Evolutionary conservation across 2,329 filamentous ascomycete species (phyloP).

Genomic region (Colletotrichum endophyticum): DNA sequence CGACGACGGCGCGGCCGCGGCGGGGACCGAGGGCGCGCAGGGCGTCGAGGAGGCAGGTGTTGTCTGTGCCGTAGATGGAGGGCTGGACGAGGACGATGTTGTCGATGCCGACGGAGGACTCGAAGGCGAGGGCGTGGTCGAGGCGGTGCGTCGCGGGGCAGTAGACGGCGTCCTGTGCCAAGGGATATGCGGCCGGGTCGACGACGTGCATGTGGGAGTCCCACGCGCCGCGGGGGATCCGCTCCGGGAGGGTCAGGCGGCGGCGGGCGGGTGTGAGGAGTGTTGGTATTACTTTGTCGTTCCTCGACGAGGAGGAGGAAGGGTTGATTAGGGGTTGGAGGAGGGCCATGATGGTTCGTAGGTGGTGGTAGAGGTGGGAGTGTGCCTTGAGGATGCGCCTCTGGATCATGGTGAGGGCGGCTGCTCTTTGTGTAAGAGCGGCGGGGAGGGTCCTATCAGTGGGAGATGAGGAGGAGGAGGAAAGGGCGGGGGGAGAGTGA

Average conservation of each 20-base stretch:
- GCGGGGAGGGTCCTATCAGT: background rate
- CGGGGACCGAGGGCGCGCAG: slow-evolving; percentile 52
- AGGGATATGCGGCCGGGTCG: slow-evolving; percentile 54
- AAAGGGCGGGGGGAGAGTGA: background rate
- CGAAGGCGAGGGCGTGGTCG: slow-evolving; percentile 55
- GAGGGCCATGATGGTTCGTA: slow-evolving; percentile 12
- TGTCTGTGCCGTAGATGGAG: slow-evolving; percentile 66
- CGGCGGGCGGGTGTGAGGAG: background rate
- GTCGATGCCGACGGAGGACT: slow-evolving; percentile 52
- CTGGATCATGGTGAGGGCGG: background rate
- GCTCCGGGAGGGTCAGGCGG: slow-evolving; percentile 14
- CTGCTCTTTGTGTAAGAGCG: background rate
- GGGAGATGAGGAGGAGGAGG: background rate
- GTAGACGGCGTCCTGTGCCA: slow-evolving; percentile 55
- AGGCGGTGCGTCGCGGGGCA: slow-evolving; percentile 53
- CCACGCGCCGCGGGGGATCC: slow-evolving; percentile 54
- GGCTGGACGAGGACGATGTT: slow-evolving; percentile 67
- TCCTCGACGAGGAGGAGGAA: background rate
- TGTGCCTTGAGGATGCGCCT: background rate
- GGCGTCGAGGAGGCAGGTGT: slow-evolving; percentile 61
- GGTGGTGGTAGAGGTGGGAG: background rate
- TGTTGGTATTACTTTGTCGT: background rate
- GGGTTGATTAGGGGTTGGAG: background rate
- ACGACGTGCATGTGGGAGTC: slow-evolving; percentile 70
- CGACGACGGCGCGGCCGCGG: slow-evolving; percentile 59